Base-by-base conservation (phyloP, 2,329 filamentous ascomycete species). In the Claviceps arundinis region DNA sequence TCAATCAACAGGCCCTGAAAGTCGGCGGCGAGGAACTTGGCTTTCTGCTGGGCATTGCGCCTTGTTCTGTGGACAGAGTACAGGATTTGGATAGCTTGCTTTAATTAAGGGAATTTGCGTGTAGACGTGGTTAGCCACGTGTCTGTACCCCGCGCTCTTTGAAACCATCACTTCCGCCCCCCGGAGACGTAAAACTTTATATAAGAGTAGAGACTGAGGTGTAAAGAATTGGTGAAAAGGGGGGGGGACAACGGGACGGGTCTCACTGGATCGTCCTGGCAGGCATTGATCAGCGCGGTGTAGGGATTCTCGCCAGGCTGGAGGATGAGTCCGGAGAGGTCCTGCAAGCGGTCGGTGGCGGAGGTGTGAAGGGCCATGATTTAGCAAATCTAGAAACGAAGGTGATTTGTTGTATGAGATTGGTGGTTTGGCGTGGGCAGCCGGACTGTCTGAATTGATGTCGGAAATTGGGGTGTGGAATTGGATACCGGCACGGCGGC, bases 1-100 rank as follows among this genome's bases (percentile, higher is more conserved):
- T 97, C 91, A 50, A 91, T 76, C 48, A 80, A 79, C 60, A 94
- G 78, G 53, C 85, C 85, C 1, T 73, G 63, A 59, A 91, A 95
- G 37, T 79, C 75, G 0, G 74, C 56, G 1, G 82, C 75, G 4
- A 94, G 75, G 54, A 96, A 83, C 60, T 85, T 88, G 11, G 75
- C 76, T 57, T 76, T 83, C 64, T 94, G 89, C 60, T 90, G 82
- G 3, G 70, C 73, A 63, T 94, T 95, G 52, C 91, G 81, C 46
- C 78, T 82, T 5, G 71, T 76, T 49, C 91, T 83, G 63, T 97
- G 91, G 1, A 73, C 75, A 11, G 77, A 73, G 65, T 96, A 97
- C 43, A 82, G 76, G 6, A 71, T 66, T 68, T 90, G 87, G 11
- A 95, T 83, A 60, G 82, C 70, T 22, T 69, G 66, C 84, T 88